These are phyloP conservation scores for Warburgia ugandensis DNA, from an alignment of 164 flowering plant genomes.

Conservation along the genomic window DNA sequence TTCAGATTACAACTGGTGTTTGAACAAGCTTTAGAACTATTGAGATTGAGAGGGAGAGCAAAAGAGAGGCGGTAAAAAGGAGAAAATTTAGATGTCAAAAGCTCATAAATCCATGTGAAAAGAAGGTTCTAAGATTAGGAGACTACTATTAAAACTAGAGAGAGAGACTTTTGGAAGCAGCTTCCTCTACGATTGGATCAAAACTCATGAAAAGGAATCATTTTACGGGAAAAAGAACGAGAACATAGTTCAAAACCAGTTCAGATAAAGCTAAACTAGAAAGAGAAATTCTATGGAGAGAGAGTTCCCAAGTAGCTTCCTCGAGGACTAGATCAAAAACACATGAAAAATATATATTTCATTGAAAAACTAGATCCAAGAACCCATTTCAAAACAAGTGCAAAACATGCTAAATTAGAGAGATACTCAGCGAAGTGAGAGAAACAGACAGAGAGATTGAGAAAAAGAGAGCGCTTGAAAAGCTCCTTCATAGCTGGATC, in stretches of 20 bases:
- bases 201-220: not conserved
- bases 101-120: too few relatives aligned
- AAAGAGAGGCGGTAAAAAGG: not conserved
- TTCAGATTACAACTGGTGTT: too few relatives aligned
- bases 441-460: not conserved
- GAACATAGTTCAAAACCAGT: too few relatives aligned
- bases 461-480: not conserved
- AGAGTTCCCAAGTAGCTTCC: too few relatives aligned
- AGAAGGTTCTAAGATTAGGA: too few relatives aligned
- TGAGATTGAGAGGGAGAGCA: not conserved
- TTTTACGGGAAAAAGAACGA: not conserved
- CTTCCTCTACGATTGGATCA: not conserved
- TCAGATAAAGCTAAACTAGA: too few relatives aligned
- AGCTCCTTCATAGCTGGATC: not conserved
- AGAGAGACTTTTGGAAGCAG: not conserved
- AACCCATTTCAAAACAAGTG: too few relatives aligned
- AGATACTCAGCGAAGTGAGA: not conserved
- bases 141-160: too few relatives aligned
- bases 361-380: not conserved
- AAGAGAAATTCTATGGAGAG: too few relatives aligned
- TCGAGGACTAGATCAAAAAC: too few relatives aligned
- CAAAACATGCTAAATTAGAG: not conserved
- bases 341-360: not conserved
- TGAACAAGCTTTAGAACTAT: not conserved
- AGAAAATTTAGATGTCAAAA: not conserved